Evolutionary conservation across 148 eudicot species (phyloP), one percentile per base, ranked within the genome.

Genomic region (Mesembryanthemum crystallinum): DNA sequence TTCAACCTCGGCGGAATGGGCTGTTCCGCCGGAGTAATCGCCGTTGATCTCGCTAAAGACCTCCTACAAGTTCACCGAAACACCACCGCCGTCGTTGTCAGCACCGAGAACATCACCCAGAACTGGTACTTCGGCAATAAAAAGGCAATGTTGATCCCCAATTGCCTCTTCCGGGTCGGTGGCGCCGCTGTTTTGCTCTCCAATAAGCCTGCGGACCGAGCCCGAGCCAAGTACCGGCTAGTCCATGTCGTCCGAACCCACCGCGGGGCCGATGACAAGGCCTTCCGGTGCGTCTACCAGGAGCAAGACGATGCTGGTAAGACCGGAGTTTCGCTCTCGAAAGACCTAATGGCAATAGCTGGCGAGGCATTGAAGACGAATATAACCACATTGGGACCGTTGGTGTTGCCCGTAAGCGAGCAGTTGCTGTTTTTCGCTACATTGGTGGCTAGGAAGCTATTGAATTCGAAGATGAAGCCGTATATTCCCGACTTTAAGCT

Each of bases 1-100:
- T 85, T 83, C 37, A 89, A 89, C 61, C 66, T 89, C 13, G 92
- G 92, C 3, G 92, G 92, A 0, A 89, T 89, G 92, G 92, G 92
- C 0, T 89, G 92, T 71, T 83, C 86, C 5, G 90, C 92, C 0
- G 92, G 92, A 0, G 90, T 87, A 0, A 89, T 89, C 3, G 83
- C 92, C 0, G 43, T 89, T 1, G 89, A 87, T 76, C 83, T 89
- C 21, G 92, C 90, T 0, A 89, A 79, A 61, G 92, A 89, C 71
- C 73, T 87, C 49, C 64, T 89, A 8, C 92, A 85, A 69, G 84
- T 87, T 9, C 90, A 87, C 59, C 54, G 88, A 14, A 87, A 85
- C 51, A 89, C 90, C 2, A 85, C 72, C 13, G 92, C 92, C 0
- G 74, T 89, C 2, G 85, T 89, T 1, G 88, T 89, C 2, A 87